Conservation (phyloP, 352 stramenopile genomes). For the Thalassiosira exigua region DNA sequence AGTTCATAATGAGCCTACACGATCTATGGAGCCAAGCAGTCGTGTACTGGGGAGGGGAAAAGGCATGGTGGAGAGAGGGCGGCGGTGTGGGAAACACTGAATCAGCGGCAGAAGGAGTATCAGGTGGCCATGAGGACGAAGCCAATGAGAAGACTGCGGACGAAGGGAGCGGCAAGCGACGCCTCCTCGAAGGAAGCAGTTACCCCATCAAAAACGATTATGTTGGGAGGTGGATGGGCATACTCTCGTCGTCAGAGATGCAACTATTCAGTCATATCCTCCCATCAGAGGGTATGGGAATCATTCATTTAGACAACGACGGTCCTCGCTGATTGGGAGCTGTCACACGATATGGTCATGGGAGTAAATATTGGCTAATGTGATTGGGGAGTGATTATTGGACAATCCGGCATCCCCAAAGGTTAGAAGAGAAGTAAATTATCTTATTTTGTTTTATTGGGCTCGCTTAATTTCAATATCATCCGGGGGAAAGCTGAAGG, state of each 20-base stretch:
- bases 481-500: no score
- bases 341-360: no score
- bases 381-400: no score
- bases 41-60: slow-evolving; percentile 33
- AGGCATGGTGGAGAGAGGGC: slow-evolving; percentile 42
- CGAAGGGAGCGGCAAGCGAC: slow-evolving; percentile 3
- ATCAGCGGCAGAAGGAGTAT: slow-evolving; percentile 11
- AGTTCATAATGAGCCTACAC: slow-evolving; percentile 78
- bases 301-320: slow-evolving; percentile 69
- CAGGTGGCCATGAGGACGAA: slow-evolving; percentile 7
- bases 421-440: no score
- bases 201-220: slow-evolving; percentile 19
- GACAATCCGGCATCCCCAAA: no score
- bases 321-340: no score
- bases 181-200: not conserved
- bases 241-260: slow-evolving; percentile 65
- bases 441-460: no score
- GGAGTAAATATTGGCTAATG: no score
- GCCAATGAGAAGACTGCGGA: slow-evolving; percentile 20
- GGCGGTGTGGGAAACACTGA: slow-evolving; percentile 10
- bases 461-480: no score
- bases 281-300: slow-evolving; percentile 59
- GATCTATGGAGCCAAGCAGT: slow-evolving; percentile 80
- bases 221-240: slow-evolving; percentile 69
- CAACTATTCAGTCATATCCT: slow-evolving; percentile 74